Conservation (phyloP, 805 yeast species). For the Metschnikowia kunwiensis region DNA sequence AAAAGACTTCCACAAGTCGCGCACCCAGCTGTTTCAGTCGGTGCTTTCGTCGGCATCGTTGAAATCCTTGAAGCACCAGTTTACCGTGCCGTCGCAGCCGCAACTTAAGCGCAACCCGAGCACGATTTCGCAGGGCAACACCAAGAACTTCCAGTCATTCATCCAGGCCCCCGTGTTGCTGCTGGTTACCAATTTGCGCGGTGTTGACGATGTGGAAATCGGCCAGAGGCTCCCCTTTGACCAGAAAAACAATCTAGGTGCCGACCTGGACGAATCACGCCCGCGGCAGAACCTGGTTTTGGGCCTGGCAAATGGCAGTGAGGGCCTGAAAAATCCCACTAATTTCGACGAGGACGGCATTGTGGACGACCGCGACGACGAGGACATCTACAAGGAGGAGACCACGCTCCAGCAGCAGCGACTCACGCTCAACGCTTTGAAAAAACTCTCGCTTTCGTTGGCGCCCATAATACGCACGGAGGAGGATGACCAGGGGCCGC, state of each 20-base stretch:
- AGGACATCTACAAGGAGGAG: conserved; percentile 33
- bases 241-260: conserved; percentile 13
- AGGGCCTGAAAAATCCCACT: neutral
- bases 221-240: conserved; percentile 42
- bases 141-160: conserved; percentile 41
- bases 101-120: conserved; percentile 15
- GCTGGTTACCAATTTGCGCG: conserved; percentile 31
- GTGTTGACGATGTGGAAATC: conserved; percentile 35
- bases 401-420: conserved; percentile 40
- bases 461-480: conserved; percentile 34
- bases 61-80: conserved; percentile 35
- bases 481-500: conserved; percentile 18
- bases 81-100: conserved; percentile 13
- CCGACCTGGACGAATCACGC: neutral
- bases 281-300: conserved; percentile 1
- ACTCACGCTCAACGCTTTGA: conserved; percentile 42
- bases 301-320: conserved; percentile 1
- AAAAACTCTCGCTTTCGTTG: conserved; percentile 41
- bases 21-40: conserved; percentile 44
- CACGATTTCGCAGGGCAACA: conserved; percentile 13
- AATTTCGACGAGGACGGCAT: conserved; percentile 1
- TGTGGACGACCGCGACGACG: conserved; percentile 15
- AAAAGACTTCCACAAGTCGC: conserved; percentile 33
- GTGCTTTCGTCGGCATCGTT: conserved; percentile 44
- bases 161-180: conserved; percentile 47